Percentiles rank a stretch among this genome's conserved stretches.
Conservation (phyloP, 306 rosid genomes). For the Senna tora region DNA sequence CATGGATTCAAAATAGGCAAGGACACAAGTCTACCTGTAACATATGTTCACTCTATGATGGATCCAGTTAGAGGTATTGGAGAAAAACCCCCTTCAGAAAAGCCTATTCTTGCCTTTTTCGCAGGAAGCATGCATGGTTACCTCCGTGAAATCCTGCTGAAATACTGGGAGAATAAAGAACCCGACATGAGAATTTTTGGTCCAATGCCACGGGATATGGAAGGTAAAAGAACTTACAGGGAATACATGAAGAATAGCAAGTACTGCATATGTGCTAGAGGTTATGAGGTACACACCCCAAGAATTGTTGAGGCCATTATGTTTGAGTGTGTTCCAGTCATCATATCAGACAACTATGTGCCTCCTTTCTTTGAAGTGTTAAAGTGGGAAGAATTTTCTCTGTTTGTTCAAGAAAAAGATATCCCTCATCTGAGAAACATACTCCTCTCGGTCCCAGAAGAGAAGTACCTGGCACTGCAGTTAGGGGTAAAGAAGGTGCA, state of each 20-base stretch:
- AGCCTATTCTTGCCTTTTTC: slow-evolving; percentile 68
- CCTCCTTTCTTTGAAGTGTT: slow-evolving; percentile 28
- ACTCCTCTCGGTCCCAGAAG: slow-evolving; percentile 72
- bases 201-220: slow-evolving; percentile 68
- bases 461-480: slow-evolving; percentile 61
- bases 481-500: slow-evolving; percentile 53
- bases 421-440: slow-evolving; percentile 62
- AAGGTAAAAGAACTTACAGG: slow-evolving; percentile 66
- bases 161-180: slow-evolving; percentile 71
- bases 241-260: slow-evolving; percentile 84
- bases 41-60: slow-evolving; percentile 61
- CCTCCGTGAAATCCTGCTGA: slow-evolving; percentile 70
- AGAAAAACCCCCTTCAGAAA: slow-evolving; percentile 67
- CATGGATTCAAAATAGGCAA: slow-evolving; percentile 76
- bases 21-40: slow-evolving; percentile 80
- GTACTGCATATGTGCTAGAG: slow-evolving; percentile 87
- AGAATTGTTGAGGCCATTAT: slow-evolving; percentile 73
- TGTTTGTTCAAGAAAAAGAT: slow-evolving; percentile 44
- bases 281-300: slow-evolving; percentile 81
- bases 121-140: slow-evolving; percentile 84
- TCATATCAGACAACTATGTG: slow-evolving; percentile 28
- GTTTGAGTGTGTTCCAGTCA: slow-evolving; percentile 51
- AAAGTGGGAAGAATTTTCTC: slow-evolving; percentile 28
- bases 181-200: slow-evolving; percentile 84
- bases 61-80: slow-evolving; percentile 57